A percentile compares a stretch with the other conserved stretches of the same genome.
These are phyloP conservation scores for Scheffersomyces quercinus DNA, from an alignment of 1,139 yeast genomes.

Conservation along the genomic window DNA sequence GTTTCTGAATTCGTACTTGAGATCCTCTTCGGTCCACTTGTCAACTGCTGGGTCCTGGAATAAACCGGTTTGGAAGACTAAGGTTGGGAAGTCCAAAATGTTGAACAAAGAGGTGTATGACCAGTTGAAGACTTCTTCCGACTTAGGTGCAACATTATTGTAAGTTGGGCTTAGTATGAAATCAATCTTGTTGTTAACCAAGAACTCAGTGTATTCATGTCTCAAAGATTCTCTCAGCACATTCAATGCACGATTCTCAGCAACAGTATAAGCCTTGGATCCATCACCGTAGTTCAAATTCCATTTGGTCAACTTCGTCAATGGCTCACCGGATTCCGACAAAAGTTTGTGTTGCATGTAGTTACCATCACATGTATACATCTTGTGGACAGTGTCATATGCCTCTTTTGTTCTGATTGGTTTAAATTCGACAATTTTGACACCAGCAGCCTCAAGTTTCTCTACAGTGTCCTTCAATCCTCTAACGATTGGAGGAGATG, in stretches of 20 bases:
- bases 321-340: slow-evolving; percentile 66
- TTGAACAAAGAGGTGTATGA: slow-evolving; percentile 73
- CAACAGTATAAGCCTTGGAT: slow-evolving; percentile 37
- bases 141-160: slow-evolving; percentile 71
- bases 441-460: slow-evolving; percentile 19
- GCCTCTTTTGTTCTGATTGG: slow-evolving; percentile 55
- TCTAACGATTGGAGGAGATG: slow-evolving; percentile 56
- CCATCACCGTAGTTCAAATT: slow-evolving; percentile 60
- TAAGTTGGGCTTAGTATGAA: slow-evolving; percentile 69
- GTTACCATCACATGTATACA: slow-evolving; percentile 65
- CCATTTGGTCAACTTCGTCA: slow-evolving; percentile 60
- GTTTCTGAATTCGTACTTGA: slow-evolving; percentile 35
- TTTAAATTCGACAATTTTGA: slow-evolving; percentile 35
- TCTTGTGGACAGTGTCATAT: slow-evolving; percentile 48
- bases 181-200: slow-evolving; percentile 60
- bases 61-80: slow-evolving; percentile 62
- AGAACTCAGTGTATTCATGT: slow-evolving; percentile 52
- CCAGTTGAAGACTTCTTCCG: slow-evolving; percentile 70
- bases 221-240: slow-evolving; percentile 54
- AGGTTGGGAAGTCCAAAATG: slow-evolving; percentile 61
- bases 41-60: slow-evolving; percentile 53
- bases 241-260: slow-evolving; percentile 52
- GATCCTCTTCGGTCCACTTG: slow-evolving; percentile 34
- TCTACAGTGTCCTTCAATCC: slow-evolving; percentile 19
- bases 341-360: slow-evolving; percentile 50